Evolutionary conservation across 208 protist genomes (phyloP).

Genomic region (Leishmania aethiopica): DNA sequence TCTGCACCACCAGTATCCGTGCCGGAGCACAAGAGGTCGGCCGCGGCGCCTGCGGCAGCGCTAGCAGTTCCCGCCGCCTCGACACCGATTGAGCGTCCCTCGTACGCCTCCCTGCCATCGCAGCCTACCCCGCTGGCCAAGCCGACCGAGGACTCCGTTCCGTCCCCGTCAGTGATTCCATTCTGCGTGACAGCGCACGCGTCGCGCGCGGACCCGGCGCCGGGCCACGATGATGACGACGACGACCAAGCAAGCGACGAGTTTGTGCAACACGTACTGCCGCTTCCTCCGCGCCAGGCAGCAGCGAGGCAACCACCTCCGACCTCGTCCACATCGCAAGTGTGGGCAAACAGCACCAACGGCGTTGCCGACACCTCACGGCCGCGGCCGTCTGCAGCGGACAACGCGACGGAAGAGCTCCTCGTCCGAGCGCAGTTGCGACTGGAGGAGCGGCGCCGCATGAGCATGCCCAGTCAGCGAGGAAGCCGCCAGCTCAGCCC

Average conservation of each 20-base stretch:
- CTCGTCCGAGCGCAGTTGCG: slow-evolving; percentile 53
- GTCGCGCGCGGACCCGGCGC: background rate
- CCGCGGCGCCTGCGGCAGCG: background rate
- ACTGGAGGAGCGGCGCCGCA: slow-evolving; percentile 41
- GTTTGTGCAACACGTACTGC: slow-evolving; percentile 34
- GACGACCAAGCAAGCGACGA: slow-evolving; percentile 25
- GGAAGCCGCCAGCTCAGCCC: slow-evolving; percentile 22
- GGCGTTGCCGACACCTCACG: background rate
- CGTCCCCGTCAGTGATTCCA: background rate
- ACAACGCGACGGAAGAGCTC: slow-evolving; percentile 31
- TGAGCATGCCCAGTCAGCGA: slow-evolving; percentile 1
- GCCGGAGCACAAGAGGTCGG: slow-evolving; percentile 3
- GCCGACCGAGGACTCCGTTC: background rate
- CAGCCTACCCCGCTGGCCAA: background rate
- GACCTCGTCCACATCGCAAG: background rate
- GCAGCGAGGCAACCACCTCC: background rate
- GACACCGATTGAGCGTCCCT: background rate
- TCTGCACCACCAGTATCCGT: background rate
- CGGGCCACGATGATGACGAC: background rate
- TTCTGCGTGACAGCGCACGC: background rate
- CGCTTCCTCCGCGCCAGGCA: slow-evolving; percentile 3
- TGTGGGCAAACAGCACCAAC: slow-evolving; percentile 10
- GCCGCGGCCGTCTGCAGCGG: slow-evolving; percentile 5
- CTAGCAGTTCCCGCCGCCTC: background rate
- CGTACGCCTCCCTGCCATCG: background rate